Evolutionary conservation across 345 rosid species (phyloP), one percentile per base, ranked within the genome.

Genomic region (Cardamine resedifolia): DNA sequence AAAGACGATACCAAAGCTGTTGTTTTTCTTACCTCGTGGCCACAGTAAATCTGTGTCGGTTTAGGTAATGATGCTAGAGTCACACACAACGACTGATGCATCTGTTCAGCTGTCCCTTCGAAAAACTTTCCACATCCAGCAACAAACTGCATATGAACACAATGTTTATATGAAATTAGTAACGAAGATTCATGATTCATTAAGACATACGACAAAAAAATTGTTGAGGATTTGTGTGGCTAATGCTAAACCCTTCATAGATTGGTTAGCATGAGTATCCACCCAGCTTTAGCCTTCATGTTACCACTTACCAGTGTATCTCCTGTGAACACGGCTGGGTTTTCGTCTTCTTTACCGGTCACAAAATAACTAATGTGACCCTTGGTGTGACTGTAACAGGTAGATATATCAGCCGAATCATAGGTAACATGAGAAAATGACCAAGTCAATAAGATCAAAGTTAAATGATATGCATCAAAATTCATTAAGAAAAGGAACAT

Each of bases 51-150:
- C 78, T 79, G 85, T 61, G 98, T 88, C 26, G 88, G 89, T 76
- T 85, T 86, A 31, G 97, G 97, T 80, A 93, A 80, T 30, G 98
- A 86, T 39, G 85, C 90, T 78, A 93, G 73, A n/a, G 94, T 93
- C 59, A 86, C 89, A 80, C 97, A 90, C 51, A 91, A 79, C 16
- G 98, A 93, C 60, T 89, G 91, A 80, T 93, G 80, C 98, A 93
- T 93, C 79, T 93, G 94, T 50, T 93, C 94, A 58, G 97, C 96
- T 20, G 97, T 87, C 70, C 98, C 98, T 85, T 93, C 98, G 8
- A 89, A 90, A 80, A 93, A 85, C 64, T 81, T 93, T 8, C 98
- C 97, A 51, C 97, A 90, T 5, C 97, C 98, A 69, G 97, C 97
- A 47, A 90, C 47, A 63, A 93, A 93, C 98, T 93, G 77, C 80